Conservation (phyloP, 2,329 filamentous ascomycete species). For the Diaporthe vaccinii region DNA sequence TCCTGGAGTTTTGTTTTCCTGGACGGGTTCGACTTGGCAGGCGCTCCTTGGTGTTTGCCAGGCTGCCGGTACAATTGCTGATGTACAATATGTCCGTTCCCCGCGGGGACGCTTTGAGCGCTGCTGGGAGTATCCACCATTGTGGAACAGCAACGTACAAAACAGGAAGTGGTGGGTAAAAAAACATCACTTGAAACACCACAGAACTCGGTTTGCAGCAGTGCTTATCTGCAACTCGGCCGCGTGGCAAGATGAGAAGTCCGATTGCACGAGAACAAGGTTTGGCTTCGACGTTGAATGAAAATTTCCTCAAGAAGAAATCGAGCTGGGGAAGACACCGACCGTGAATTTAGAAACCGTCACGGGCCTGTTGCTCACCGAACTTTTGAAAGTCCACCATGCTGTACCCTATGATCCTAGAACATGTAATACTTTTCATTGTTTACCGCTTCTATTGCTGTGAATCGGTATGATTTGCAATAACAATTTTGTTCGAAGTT, state of each 20-base stretch:
- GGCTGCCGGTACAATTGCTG: constrained; percentile 12
- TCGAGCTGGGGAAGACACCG: too few species aligned
- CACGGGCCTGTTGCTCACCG: not conserved
- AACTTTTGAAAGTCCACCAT: not conserved
- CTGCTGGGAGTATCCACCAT: constrained; percentile 16
- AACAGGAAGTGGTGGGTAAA: not conserved
- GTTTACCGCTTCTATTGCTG: too few species aligned
- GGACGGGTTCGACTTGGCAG: constrained; percentile 6
- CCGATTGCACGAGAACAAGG: not conserved
- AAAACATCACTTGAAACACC: constrained; percentile 24
- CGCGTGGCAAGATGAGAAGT: constrained; percentile 4
- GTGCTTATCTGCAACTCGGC: not conserved
- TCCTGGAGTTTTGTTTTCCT: not conserved
- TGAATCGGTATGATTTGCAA: not conserved
- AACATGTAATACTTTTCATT: not conserved
- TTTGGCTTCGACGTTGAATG: not conserved
- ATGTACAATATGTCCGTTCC: constrained; percentile 17
- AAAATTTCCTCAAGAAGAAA: not conserved
- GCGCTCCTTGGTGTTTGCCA: not conserved
- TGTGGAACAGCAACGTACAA: constrained; percentile 8
- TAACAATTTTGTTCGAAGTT: not conserved
- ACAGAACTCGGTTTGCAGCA: not conserved
- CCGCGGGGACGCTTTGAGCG: constrained; percentile 10
- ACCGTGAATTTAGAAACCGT: not conserved
- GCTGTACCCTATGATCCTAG: not conserved